phyloP scores from a whole-genome alignment of 108 stramenopile genomes.

The Nannochloropsis gaditana region DNA sequence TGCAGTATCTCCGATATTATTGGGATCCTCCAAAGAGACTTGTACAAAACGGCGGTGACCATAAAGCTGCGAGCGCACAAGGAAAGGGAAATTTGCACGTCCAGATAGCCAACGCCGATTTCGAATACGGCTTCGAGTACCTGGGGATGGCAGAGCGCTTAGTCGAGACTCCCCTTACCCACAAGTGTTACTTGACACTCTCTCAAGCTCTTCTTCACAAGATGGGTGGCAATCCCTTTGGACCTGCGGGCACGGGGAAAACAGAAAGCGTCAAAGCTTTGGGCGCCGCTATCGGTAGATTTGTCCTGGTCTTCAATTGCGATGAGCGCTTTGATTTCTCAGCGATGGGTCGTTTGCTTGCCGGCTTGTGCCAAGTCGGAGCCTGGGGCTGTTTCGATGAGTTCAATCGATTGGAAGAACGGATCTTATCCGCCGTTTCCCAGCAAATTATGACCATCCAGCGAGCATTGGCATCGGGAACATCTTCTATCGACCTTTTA shows the following conservation, averaged over 20 bases:
- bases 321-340: conserved; percentile 94
- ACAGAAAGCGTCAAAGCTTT: conserved; percentile 96
- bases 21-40: not conserved
- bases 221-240: conserved; percentile 96
- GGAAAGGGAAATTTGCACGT: conserved; percentile 67
- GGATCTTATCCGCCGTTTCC: conserved; percentile 90
- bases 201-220: conserved; percentile 92
- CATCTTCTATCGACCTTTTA: conserved; percentile 32
- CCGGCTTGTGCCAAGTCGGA: conserved; percentile 94
- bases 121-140: conserved; percentile 96
- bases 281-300: conserved; percentile 88
- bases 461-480: conserved; percentile 59
- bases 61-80: conserved; percentile 34
- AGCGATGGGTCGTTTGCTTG: conserved; percentile 93
- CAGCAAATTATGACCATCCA: conserved; percentile 96
- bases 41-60: conserved; percentile 50
- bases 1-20: conserved; percentile 5
- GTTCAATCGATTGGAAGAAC: conserved; percentile 95
- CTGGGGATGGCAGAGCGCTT: conserved; percentile 94
- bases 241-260: conserved; percentile 98
- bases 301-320: conserved; percentile 94
- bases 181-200: conserved; percentile 91
- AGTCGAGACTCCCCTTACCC: conserved; percentile 95
- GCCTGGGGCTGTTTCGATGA: conserved; percentile 96
- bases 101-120: conserved; percentile 82